These are phyloP conservation scores for Viridothelium virens DNA, from an alignment of 495 filamentous ascomycete genomes.

Conservation along the genomic window DNA sequence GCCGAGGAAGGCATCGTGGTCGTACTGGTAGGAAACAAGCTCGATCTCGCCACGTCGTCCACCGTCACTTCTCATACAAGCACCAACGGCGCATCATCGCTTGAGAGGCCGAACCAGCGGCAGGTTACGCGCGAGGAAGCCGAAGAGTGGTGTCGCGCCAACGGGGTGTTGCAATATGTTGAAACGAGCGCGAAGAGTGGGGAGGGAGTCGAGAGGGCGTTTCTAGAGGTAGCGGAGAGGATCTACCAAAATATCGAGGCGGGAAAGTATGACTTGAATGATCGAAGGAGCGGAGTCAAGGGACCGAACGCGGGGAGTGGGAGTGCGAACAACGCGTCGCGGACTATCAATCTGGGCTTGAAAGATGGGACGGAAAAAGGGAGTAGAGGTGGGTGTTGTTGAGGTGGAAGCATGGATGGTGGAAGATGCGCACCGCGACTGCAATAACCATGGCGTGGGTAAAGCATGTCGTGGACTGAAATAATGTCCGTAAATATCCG, in stretches of 20 bases:
- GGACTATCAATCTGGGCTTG: conserved; percentile 51
- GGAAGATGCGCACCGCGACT: not conserved
- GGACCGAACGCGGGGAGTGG: conserved; percentile 48
- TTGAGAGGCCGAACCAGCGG: conserved; percentile 53
- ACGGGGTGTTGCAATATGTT: conserved; percentile 80
- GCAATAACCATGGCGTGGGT: no score
- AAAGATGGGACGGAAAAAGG: conserved; percentile 46
- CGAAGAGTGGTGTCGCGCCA: conserved; percentile 73
- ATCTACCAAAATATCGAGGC: conserved; percentile 94
- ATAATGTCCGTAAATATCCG: no score
- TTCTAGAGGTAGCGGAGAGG: conserved; percentile 82
- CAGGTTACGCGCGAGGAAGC: conserved; percentile 74
- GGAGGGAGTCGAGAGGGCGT: conserved; percentile 85
- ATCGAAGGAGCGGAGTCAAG: conserved; percentile 89
- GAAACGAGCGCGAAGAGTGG: conserved; percentile 95
- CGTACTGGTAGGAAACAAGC: conserved; percentile 91
- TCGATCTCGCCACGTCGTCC: conserved; percentile 54
- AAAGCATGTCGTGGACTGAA: no score
- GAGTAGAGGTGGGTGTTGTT: conserved; percentile 46
- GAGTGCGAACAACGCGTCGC: conserved; percentile 38
- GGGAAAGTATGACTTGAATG: conserved; percentile 89
- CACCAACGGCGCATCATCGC: not conserved
- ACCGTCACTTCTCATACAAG: conserved; percentile 33
- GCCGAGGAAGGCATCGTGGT: conserved; percentile 91
- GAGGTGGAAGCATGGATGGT: conserved; percentile 3